Evolutionary conservation across 169 alveolate species (phyloP), one percentile per base, ranked within the genome.

Genomic region (Eimeria necatrix): DNA sequence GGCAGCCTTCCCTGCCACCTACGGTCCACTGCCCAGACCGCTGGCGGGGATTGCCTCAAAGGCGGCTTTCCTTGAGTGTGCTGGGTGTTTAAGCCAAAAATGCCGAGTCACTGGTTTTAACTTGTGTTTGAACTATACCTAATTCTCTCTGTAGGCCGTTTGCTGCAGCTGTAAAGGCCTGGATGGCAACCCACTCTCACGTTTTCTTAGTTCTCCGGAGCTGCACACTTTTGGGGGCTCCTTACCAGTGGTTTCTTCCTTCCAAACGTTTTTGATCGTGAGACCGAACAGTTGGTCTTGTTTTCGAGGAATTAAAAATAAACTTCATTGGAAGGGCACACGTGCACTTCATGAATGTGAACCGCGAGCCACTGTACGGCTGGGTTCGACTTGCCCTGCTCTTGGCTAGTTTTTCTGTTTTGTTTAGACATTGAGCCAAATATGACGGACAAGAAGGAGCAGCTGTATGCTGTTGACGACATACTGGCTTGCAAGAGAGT

Each of bases 391-490:
- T 52, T 71, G 83, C 18, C 41, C 3, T 26, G 56, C 83, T 16
- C 46, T 24, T 2, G 46, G n/a, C 48, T 46, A 20, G 32, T 49
- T 76, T 4, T 53, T 76, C 64, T 49, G 46, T 48, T 49, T 1
- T 24, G 46, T 51, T 26, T n/a, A 76, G 71, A 49, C n/a, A 70
- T 41, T n/a, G 6, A 71, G 41, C 51, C 51, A 14, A 81, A 53
- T 16, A 53, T 81, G 90, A 22, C 74, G 52, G 74, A 81, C 5
- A 81, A 81, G 73, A 24, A 81, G 32, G 73, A 74, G 51, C 73
- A 81, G 90, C 73, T 81, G 16, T 81, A 81, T n/a, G 90, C 32
- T 49, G 90, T 81, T 8, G 90, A 81, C 24, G 73, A 81, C 74
- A 4, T 81, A 2, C 41, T 81, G 70, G 90, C 90, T 8, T 81